These are phyloP conservation scores for Viridothelium virens DNA, from an alignment of 495 filamentous ascomycete species.

Conservation along the genomic window DNA sequence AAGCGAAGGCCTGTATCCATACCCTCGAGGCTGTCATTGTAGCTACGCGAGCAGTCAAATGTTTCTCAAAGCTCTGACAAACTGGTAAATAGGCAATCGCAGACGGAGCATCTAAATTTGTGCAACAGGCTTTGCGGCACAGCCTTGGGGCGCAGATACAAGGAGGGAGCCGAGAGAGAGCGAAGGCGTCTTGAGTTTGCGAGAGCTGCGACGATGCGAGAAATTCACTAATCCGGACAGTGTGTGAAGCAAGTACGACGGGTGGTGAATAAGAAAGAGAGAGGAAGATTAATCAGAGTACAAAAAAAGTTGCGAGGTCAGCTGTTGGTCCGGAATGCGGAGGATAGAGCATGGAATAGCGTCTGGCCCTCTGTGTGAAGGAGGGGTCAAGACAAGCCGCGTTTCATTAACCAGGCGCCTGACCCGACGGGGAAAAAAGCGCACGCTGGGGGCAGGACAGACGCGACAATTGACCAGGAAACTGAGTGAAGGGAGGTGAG, in stretches of 20 bases:
- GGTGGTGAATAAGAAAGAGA: constrained; percentile 1
- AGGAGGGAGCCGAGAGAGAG: background rate
- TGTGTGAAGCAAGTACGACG: background rate
- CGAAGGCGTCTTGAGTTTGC: background rate
- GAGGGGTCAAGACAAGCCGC: constrained; percentile 11
- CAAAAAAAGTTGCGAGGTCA: constrained; percentile 12
- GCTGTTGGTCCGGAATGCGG: constrained; percentile 12
- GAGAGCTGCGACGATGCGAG: background rate
- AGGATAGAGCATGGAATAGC: constrained; percentile 12
- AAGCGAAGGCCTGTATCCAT: background rate
- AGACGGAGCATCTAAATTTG: constrained; percentile 2
- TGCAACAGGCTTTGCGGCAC: constrained; percentile 10
- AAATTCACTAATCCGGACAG: constrained; percentile 6
- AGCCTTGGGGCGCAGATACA: constrained; percentile 12
- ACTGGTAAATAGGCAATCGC: constrained; percentile 1
- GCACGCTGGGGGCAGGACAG: background rate
- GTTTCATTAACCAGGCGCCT: constrained; percentile 10
- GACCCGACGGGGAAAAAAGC: constrained; percentile 6
- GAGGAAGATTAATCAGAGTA: constrained; percentile 2
- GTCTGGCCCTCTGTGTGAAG: constrained; percentile 10
- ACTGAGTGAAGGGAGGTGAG: background rate
- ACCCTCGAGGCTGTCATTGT: constrained; percentile 23
- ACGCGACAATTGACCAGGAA: constrained; percentile 5
- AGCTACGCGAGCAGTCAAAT: background rate
- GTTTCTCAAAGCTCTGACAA: constrained; percentile 14